Conservation (phyloP, 805 yeast species). For the Yarrowia osloensis region DNA sequence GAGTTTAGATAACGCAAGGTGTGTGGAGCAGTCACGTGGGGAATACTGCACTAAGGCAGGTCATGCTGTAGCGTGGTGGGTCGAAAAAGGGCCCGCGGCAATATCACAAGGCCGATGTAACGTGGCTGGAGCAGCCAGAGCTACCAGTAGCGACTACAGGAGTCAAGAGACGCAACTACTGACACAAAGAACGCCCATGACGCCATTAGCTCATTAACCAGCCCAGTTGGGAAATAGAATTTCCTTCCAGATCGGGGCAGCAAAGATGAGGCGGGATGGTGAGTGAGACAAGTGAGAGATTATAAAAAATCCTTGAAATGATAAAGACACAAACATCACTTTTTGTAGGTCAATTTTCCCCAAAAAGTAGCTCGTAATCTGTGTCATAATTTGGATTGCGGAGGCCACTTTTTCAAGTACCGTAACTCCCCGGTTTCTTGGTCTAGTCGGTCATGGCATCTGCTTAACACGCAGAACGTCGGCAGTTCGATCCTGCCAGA, state of each 20-base stretch:
- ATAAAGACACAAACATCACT: too few relatives aligned
- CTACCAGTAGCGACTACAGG: background rate
- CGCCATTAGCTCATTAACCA: conserved; percentile 18
- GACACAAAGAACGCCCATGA: conserved; percentile 3
- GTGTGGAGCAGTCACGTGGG: conserved; percentile 20
- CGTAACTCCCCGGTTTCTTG: conserved; percentile 44
- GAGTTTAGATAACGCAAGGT: conserved; percentile 29
- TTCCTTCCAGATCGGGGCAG: background rate
- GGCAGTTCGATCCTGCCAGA: conserved; percentile 98
- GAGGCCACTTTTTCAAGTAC: background rate
- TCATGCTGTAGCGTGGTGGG: background rate
- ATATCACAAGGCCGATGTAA: background rate
- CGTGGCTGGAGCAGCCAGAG: background rate
- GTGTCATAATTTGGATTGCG: background rate
- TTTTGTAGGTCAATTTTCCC: too few relatives aligned
- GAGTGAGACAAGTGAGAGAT: too few relatives aligned
- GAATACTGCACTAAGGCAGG: background rate
- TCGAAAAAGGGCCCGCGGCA: background rate
- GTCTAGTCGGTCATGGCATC: conserved; percentile 99
- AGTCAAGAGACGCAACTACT: background rate
- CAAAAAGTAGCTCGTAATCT: background rate
- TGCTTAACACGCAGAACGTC: conserved; percentile 99
- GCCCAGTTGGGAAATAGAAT: conserved; percentile 25
- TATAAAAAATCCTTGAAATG: too few relatives aligned
- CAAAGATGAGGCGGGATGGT: background rate